phyloP scores from a whole-genome alignment of 2,329 filamentous ascomycete genomes.

The Penicillium sp. region DNA sequence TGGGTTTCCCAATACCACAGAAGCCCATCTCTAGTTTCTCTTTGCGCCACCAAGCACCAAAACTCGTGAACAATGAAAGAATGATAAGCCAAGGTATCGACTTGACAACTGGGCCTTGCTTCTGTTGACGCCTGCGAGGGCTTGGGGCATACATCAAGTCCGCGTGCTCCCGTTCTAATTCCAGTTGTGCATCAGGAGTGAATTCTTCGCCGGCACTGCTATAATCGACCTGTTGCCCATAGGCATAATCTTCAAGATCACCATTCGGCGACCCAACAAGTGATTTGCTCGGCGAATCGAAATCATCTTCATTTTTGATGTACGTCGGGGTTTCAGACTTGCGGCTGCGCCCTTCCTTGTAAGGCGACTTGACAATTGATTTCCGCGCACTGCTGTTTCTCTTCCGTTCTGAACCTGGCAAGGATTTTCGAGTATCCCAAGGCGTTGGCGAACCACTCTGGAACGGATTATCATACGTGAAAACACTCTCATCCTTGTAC shows the following conservation, averaged over 20 bases:
- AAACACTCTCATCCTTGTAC: constrained; percentile 65
- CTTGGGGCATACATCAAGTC: constrained; percentile 44
- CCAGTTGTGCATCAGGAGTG: constrained; percentile 85
- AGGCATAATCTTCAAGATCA: constrained; percentile 47
- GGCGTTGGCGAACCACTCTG: constrained; percentile 76
- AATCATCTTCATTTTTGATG: constrained; percentile 57
- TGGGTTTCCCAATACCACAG: constrained; percentile 78
- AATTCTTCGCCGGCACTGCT: constrained; percentile 79
- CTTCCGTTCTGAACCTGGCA: constrained; percentile 36
- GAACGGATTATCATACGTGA: constrained; percentile 90
- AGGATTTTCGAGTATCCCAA: constrained; percentile 52
- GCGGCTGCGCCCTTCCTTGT: constrained; percentile 35
- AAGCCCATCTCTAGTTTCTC: constrained; percentile 97
- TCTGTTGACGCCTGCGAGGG: constrained; percentile 32
- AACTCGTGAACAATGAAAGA: constrained; percentile 70
- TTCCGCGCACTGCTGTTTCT: constrained; percentile 57
- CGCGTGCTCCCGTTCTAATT: constrained; percentile 72
- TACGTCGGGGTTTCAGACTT: constrained; percentile 40
- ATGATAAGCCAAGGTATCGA: constrained; percentile 74
- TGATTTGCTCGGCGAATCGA: constrained; percentile 60
- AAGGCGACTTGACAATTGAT: constrained; percentile 35
- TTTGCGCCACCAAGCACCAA: constrained; percentile 84
- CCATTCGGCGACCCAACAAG: constrained; percentile 57
- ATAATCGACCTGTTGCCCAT: constrained; percentile 61
- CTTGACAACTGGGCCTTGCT: constrained; percentile 55